A percentile compares a stretch with the other conserved stretches of the same genome.
These are phyloP conservation scores for Stentor coeruleus DNA, from an alignment of 73 alveolate genomes.

Conservation along the genomic window DNA sequence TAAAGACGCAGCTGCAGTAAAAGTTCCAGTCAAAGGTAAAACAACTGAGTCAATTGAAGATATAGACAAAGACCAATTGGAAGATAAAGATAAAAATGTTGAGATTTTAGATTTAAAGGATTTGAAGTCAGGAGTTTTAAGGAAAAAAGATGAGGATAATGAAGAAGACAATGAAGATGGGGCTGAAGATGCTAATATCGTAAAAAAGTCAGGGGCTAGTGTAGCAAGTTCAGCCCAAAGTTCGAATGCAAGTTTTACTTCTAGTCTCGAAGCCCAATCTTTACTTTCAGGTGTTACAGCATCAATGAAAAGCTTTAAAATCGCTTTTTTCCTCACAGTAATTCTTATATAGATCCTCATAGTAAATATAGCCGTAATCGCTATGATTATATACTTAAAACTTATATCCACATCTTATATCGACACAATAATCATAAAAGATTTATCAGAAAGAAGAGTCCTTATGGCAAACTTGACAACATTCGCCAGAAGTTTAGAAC, in stretches of 20 bases:
- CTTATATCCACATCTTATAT: not conserved
- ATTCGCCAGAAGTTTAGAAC: constrained; percentile 9
- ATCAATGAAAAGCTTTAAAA: not conserved
- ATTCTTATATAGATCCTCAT: not conserved
- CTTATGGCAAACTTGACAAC: not conserved
- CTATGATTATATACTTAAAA: not conserved
- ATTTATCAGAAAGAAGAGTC: not conserved
- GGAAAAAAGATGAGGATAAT: not conserved
- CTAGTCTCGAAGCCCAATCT: constrained; percentile 4
- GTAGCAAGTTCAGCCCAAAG: constrained; percentile 17
- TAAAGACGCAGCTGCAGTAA: constrained; percentile 12
- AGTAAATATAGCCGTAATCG: constrained; percentile 8
- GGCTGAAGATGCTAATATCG: not conserved
- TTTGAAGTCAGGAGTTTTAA: not conserved
- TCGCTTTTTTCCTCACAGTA: constrained; percentile 8
- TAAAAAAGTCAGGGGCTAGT: constrained; percentile 1
- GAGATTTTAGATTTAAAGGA: not conserved
- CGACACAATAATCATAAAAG: not conserved
- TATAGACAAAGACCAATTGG: no score
- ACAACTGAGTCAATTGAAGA: no score
- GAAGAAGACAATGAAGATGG: not conserved
- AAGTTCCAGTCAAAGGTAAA: no score
- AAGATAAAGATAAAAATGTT: no score
- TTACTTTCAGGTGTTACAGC: not conserved
- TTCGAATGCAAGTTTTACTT: constrained; percentile 19